A percentile compares a stretch with the other conserved stretches of the same genome.
Evolutionary conservation across 352 stramenopile species (phyloP).

Genomic region (Phytophthora citrophthora): DNA sequence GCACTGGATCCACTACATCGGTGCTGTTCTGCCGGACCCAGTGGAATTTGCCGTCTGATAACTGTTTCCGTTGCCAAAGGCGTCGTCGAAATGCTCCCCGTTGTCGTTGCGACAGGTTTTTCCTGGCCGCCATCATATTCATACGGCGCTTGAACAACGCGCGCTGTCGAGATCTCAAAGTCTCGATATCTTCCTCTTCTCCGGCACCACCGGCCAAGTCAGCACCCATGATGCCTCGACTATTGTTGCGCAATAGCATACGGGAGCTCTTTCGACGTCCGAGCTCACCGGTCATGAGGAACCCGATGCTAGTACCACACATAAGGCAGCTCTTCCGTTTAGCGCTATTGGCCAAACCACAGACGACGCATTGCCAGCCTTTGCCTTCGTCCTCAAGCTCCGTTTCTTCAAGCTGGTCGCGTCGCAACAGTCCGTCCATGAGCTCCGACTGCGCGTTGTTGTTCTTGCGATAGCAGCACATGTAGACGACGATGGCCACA

Average conservation of each 20-base stretch:
- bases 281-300: slow-evolving; percentile 39
- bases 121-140: slow-evolving; percentile 65
- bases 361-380: slow-evolving; percentile 78
- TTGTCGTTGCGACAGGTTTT: slow-evolving; percentile 72
- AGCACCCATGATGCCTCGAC: slow-evolving; percentile 20
- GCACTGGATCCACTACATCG: slow-evolving; percentile 38
- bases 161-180: slow-evolving; percentile 51
- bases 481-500: slow-evolving; percentile 48
- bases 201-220: slow-evolving; percentile 6
- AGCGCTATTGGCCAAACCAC: slow-evolving; percentile 58
- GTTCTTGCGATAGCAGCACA: slow-evolving; percentile 47
- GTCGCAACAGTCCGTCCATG: slow-evolving; percentile 62
- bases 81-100: slow-evolving; percentile 68
- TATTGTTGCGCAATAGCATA: slow-evolving; percentile 48
- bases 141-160: slow-evolving; percentile 74
- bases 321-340: slow-evolving; percentile 61
- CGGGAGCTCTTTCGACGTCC: slow-evolving; percentile 61
- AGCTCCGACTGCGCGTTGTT: slow-evolving; percentile 30
- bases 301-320: slow-evolving; percentile 61
- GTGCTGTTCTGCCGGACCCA: slow-evolving; percentile 75
- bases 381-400: slow-evolving; percentile 58
- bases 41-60: slow-evolving; percentile 71
- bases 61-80: slow-evolving; percentile 68
- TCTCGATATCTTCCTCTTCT: slow-evolving; percentile 39
- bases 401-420: slow-evolving; percentile 67